Percentiles rank a stretch among this genome's conserved stretches.
Conservation (phyloP, 2,329 filamentous ascomycete genomes). For the Venturia aucupariae region DNA sequence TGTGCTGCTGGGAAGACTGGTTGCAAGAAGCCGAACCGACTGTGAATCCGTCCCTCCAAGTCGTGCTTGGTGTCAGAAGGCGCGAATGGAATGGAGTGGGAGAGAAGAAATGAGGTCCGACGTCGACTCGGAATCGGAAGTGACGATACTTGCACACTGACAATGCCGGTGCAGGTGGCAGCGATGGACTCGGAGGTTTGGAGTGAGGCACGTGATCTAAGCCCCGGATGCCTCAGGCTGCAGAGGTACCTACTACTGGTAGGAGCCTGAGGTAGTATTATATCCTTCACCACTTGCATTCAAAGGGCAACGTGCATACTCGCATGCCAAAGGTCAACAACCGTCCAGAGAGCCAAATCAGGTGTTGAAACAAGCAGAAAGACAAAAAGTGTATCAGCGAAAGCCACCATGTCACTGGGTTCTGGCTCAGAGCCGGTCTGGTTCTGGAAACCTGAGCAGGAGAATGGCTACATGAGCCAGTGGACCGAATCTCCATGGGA, state of each 20-base stretch:
- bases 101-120: not conserved
- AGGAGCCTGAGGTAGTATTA: no score
- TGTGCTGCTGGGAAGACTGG: not conserved
- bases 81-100: not conserved
- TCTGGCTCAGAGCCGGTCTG: slow-evolving; percentile 18
- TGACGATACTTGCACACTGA: not conserved
- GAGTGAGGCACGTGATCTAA: not conserved
- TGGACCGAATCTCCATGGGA: slow-evolving; percentile 49
- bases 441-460: slow-evolving; percentile 33
- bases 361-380: not conserved
- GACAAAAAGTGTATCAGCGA: not conserved
- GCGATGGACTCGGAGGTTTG: no score
- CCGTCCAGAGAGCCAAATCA: no score
- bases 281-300: no score
- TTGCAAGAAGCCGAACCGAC: slow-evolving; percentile 13
- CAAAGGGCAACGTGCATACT: no score
- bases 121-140: no score
- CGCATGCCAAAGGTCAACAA: no score
- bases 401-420: not conserved
- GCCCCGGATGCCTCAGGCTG: no score
- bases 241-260: no score
- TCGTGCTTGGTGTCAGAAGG: not conserved
- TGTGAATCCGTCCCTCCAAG: slow-evolving; percentile 7
- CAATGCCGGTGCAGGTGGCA: no score
- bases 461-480: slow-evolving; percentile 51